Percentiles rank a stretch among this genome's conserved stretches.
These are phyloP conservation scores for Fusarium buharicum DNA, from an alignment of 2,329 filamentous ascomycete genomes.

Conservation along the genomic window DNA sequence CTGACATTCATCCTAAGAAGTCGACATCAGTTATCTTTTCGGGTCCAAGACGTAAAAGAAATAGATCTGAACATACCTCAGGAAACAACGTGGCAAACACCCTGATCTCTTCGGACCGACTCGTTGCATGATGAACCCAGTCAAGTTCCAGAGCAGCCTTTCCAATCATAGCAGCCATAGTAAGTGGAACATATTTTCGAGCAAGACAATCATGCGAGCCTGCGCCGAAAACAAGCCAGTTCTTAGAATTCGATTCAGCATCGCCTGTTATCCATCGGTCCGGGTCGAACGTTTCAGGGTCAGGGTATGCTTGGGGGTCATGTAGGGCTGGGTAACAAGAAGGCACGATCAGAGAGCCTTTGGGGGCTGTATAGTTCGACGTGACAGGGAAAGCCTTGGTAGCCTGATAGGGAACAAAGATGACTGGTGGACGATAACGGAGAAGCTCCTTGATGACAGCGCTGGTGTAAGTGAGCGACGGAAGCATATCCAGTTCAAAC, in stretches of 20 bases:
- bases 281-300: constrained; percentile 60
- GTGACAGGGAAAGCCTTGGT: constrained; percentile 61
- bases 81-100: constrained; percentile 62
- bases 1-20: constrained; percentile 21
- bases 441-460: constrained; percentile 65
- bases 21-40: not conserved
- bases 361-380: constrained; percentile 59
- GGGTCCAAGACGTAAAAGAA: no score
- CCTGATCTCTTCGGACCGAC: constrained; percentile 59
- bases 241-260: constrained; percentile 61
- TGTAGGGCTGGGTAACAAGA: constrained; percentile 64
- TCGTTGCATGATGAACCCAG: constrained; percentile 61
- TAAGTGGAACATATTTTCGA: constrained; percentile 60
- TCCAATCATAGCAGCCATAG: constrained; percentile 63
- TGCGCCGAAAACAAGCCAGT: constrained; percentile 65
- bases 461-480: constrained; percentile 61
- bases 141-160: constrained; percentile 62
- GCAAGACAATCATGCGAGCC: constrained; percentile 63
- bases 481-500: constrained; percentile 58
- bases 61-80: constrained; percentile 51
- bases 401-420: constrained; percentile 64
- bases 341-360: constrained; percentile 60
- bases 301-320: constrained; percentile 59
- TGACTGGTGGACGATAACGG: constrained; percentile 62
- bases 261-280: constrained; percentile 64